Base-by-base conservation (phyloP, 202 grass and related monocot species). In the Schoenoplectus triqueter region DNA sequence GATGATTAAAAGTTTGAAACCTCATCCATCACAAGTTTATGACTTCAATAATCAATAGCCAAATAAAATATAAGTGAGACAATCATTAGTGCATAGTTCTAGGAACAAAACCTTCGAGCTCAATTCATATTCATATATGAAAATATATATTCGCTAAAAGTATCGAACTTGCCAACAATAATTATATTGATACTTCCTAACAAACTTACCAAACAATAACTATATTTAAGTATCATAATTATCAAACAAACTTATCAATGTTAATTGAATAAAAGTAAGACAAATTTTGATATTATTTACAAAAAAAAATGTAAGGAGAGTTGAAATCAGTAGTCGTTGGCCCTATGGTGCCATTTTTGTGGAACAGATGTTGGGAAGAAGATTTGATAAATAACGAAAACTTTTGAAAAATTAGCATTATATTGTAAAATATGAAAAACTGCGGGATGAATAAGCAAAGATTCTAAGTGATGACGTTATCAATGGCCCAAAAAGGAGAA, bases 341-440 rank as follows among this genome's bases (percentile, higher is more conserved):
- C 2, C 50, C 20, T 1, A 73, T 59, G 41, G 1, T 13, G 59
- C 6, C 3, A 31, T 14, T 55, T 76, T 55, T 1, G 48, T 14
- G 49, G 20, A 55, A 56, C 5, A 55, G 1, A 13, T 56, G 19
- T 41, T 57, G 21, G 51, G 0, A 40, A 42, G 41, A 20, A 73
- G 1, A 10, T 50, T 57, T 40, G 10, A 8, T 51, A 59, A 40
- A 50, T 3, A 1, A 59, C 6, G 14, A 20, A 13, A 0, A 5
- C 7, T 54, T 5, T 31, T 78, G 1, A 7, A n/a, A 40, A 61
- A 59, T 4, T 61, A 5, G 8, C 7, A 20, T 7, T 5, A 73
- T 68, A 4, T 70, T 21, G 47, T 4, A 21, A 50, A 51, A 73
- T 73, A 73, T 59, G 13, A 31, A 78, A 59, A 60, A 78, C 9